Evolutionary conservation across 2,329 filamentous ascomycete species (phyloP), one percentile per base, ranked within the genome.

Genomic region (Fusarium pilosicola): DNA sequence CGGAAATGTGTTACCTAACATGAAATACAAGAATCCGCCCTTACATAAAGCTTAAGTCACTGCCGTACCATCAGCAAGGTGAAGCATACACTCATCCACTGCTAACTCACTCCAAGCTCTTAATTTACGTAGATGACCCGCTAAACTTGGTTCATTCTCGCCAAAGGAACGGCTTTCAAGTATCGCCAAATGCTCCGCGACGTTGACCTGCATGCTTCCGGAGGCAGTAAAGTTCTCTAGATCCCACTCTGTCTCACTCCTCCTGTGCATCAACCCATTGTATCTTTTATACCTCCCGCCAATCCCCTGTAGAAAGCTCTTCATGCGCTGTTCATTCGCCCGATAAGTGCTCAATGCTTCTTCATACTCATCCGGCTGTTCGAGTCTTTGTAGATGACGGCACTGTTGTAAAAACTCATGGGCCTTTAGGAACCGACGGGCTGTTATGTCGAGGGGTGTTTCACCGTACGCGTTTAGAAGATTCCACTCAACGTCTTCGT

Each of bases 181-280:
- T 3, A 32, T 49, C 7, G 22, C 46, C 11, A 49, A 10, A 2
- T 49, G 28, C 15, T 49, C 28, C 15, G 15, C 3, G 5, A 49
- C 46, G 10, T 32, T 32, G 0, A 32, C 22, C 4, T 49, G 15
- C 28, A 49, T 49, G 0, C 15, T 32, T 0, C 22, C 28, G 0
- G 22, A 49, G 22, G 18, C 28, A 0, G 28, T 1, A 10, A 32
- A 49, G 28, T n/a, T 32, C 15, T 49, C 28, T 18, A 49, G 28
- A n/a, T 49, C 15, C 46, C 28, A 49, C 5, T n/a, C 46, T 0
- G 28, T 49, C 15, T 49, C 46, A 4, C 22, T 49, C 7, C 1
- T 49, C 10, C 46, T 13, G 22, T 49, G 46, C 45, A 30, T 48
- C 0, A 48, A 17, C 45, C 45, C 45, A 4, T 30, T 48, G 5